A percentile compares a stretch with the other conserved stretches of the same genome.
These are phyloP conservation scores for Candida tropicalis DNA, from an alignment of 1,139 yeast genomes.

Conservation along the genomic window DNA sequence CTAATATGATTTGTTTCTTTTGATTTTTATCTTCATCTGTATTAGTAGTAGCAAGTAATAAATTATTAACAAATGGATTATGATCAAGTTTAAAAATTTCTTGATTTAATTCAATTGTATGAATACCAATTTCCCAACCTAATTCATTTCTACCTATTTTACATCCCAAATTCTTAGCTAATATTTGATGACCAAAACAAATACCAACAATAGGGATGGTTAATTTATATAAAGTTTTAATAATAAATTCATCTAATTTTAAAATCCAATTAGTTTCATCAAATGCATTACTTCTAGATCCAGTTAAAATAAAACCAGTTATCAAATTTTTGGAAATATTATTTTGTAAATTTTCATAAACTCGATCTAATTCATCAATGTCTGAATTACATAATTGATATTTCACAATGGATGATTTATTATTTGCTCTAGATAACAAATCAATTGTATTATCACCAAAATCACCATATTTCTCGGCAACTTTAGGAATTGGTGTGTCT, in stretches of 20 bases:
- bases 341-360: slow-evolving; percentile 12
- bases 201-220: slow-evolving; percentile 59
- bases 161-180: slow-evolving; percentile 67
- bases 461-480: slow-evolving; percentile 44
- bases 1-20: slow-evolving; percentile 17
- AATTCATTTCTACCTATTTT: slow-evolving; percentile 54
- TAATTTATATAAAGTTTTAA: slow-evolving; percentile 26
- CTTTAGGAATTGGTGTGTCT: slow-evolving; percentile 42
- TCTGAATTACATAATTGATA: slow-evolving; percentile 40
- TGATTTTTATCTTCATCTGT: neutral
- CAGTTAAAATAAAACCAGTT: slow-evolving; percentile 59
- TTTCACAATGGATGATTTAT: slow-evolving; percentile 25
- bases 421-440: slow-evolving; percentile 25
- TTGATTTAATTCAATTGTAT: slow-evolving; percentile 50
- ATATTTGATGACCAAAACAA: slow-evolving; percentile 87
- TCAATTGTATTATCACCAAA: slow-evolving; percentile 51
- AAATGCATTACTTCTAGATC: slow-evolving; percentile 65
- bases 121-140: slow-evolving; percentile 79
- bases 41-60: slow-evolving; percentile 18
- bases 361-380: slow-evolving; percentile 9
- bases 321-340: slow-evolving; percentile 37
- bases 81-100: slow-evolving; percentile 32
- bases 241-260: slow-evolving; percentile 46
- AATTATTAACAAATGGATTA: slow-evolving; percentile 33
- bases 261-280: slow-evolving; percentile 56